Evolutionary conservation across 345 rosid genomes (phyloP).

Genomic region (Linum trigynum): DNA sequence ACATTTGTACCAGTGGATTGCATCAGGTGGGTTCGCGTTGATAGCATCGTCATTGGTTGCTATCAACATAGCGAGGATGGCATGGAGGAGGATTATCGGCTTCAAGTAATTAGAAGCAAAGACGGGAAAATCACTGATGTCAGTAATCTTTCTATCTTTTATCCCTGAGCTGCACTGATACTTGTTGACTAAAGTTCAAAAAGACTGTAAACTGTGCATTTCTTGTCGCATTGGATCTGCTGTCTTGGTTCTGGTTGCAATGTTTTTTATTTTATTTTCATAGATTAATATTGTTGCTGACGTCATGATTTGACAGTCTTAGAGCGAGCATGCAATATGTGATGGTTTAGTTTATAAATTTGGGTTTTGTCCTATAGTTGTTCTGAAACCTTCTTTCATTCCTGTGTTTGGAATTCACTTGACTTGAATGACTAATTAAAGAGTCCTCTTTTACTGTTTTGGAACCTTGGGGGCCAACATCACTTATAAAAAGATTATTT

Average conservation of each 20-base stretch:
- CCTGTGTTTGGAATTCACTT: too few species aligned
- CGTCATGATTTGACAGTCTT: too few species aligned
- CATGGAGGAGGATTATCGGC: conserved; percentile 59
- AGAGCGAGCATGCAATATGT: too few species aligned
- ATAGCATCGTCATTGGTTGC: conserved; percentile 75
- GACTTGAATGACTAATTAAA: too few species aligned
- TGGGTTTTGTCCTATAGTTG: too few species aligned
- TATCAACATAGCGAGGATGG: conserved; percentile 50
- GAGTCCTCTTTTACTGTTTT: too few species aligned
- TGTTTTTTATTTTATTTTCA: too few species aligned
- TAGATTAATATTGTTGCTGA: too few species aligned
- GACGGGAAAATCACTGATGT: conserved; percentile 63
- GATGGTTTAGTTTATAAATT: too few species aligned
- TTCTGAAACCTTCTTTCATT: too few species aligned
- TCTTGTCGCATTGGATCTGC: not conserved
- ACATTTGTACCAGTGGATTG: conserved; percentile 69
- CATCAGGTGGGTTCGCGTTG: conserved; percentile 68
- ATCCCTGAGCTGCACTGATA: not conserved
- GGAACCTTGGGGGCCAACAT: too few species aligned
- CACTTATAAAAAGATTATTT: too few species aligned
- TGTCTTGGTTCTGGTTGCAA: not conserved
- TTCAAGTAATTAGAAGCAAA: conserved; percentile 67
- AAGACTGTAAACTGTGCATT: not conserved
- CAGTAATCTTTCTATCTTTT: conserved; percentile 23
- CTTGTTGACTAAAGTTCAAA: not conserved